phyloP scores from a whole-genome alignment of 2,329 filamentous ascomycete species.

The Xylariales sp. region DNA sequence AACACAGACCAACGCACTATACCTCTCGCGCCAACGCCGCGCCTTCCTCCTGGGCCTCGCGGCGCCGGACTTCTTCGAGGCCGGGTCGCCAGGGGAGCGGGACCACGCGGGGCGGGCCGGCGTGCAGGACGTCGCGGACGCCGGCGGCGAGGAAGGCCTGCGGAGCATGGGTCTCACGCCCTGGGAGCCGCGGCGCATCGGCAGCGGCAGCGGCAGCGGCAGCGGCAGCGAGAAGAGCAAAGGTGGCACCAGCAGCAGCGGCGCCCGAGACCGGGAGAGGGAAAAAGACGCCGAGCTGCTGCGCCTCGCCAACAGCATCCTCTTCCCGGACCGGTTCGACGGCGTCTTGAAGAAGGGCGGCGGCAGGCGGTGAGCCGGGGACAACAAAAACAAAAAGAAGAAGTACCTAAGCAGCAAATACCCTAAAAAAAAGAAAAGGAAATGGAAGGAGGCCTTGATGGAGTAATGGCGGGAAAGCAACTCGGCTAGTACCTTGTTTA shows the following conservation, averaged over 20 bases:
- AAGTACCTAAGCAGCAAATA: too few species aligned
- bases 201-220: background rate
- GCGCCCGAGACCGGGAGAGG: background rate
- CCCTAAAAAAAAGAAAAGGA: too few species aligned
- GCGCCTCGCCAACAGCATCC: constrained; percentile 45
- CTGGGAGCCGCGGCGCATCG: constrained; percentile 43
- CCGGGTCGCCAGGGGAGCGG: constrained; percentile 64
- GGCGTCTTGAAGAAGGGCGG: constrained; percentile 23
- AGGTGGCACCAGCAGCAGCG: background rate
- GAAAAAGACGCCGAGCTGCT: constrained; percentile 40
- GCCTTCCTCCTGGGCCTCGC: constrained; percentile 75
- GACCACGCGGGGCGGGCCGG: constrained; percentile 62
- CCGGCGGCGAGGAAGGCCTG: constrained; percentile 52
- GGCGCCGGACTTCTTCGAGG: constrained; percentile 68
- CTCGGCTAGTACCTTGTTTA: too few species aligned
- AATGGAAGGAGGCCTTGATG: background rate
- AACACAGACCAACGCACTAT: constrained; percentile 78
- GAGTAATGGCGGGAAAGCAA: too few species aligned
- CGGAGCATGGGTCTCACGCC: constrained; percentile 59
- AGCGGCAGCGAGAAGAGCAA: background rate
- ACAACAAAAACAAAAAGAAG: background rate
- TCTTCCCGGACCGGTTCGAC: constrained; percentile 46
- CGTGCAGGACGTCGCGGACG: constrained; percentile 53
- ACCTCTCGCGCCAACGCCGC: constrained; percentile 75
- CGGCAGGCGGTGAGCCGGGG: background rate